phyloP scores from a whole-genome alignment of 2,329 filamentous ascomycete species.

The Endoconidiophora polonica region DNA sequence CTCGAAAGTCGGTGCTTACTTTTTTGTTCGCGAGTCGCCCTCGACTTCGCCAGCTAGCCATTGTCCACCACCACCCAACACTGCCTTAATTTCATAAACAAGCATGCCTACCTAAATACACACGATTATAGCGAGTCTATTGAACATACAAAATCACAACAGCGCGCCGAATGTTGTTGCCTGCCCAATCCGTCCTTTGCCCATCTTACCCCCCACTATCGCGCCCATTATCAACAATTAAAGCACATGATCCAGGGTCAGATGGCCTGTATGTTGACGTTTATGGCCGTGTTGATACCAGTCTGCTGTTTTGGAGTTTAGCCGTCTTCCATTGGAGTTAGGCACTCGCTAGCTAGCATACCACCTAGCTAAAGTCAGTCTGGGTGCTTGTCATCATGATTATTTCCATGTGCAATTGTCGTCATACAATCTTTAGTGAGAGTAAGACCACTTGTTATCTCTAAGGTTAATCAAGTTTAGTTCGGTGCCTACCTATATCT shows the following conservation, averaged over 20 bases:
- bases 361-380: too few species aligned
- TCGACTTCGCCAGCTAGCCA: neutral
- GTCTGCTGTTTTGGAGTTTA: neutral
- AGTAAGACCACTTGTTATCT: slow-evolving; percentile 9
- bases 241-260: slow-evolving; percentile 1
- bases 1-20: slow-evolving; percentile 4
- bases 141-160: neutral
- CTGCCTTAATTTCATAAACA: neutral
- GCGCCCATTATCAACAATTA: neutral
- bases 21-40: neutral
- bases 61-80: neutral
- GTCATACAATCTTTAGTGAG: neutral
- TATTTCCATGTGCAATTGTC: too few species aligned
- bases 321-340: neutral
- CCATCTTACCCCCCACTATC: neutral
- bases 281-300: too few species aligned
- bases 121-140: neutral
- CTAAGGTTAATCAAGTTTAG: neutral
- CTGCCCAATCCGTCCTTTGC: neutral
- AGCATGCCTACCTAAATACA: neutral
- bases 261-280: too few species aligned
- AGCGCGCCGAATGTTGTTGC: slow-evolving; percentile 8
- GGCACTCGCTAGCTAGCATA: too few species aligned
- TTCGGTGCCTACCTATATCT: neutral
- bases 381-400: too few species aligned